These are phyloP conservation scores for Yarrowia sp. DNA, from an alignment of 805 yeast species.

Conservation along the genomic window DNA sequence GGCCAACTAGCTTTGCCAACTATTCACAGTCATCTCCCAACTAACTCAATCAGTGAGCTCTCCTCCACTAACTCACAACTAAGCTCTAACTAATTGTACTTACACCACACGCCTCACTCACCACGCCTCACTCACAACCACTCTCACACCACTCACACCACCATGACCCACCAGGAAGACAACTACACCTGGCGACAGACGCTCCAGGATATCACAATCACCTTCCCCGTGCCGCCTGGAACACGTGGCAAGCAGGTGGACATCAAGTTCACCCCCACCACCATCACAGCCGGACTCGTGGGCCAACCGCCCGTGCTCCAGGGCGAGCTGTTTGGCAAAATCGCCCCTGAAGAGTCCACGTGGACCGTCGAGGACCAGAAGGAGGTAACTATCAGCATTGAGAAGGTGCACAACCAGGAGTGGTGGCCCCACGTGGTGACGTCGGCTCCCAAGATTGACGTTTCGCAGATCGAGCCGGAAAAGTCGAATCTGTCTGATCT, in stretches of 20 bases:
- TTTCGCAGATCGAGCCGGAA: constrained; percentile 54
- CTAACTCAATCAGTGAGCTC: too few species aligned
- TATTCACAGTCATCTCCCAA: too few species aligned
- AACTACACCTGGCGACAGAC: constrained; percentile 53
- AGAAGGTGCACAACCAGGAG: constrained; percentile 51
- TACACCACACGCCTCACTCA: too few species aligned
- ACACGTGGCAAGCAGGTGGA: constrained; percentile 51
- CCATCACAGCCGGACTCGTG: constrained; percentile 46
- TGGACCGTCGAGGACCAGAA: constrained; percentile 54
- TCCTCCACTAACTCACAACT: background rate
- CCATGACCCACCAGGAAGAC: constrained; percentile 20
- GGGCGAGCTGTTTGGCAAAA: constrained; percentile 51
- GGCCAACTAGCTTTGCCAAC: background rate
- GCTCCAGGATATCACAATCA: constrained; percentile 53
- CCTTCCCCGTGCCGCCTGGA: constrained; percentile 47
- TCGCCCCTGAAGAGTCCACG: constrained; percentile 51
- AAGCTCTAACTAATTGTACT: background rate
- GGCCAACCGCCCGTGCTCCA: constrained; percentile 44
- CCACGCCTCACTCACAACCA: too few species aligned
- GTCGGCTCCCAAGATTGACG: constrained; percentile 54
- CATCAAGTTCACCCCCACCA: constrained; percentile 46
- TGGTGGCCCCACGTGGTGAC: constrained; percentile 59
- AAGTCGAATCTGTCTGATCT: constrained; percentile 52
- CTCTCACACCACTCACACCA: too few species aligned
- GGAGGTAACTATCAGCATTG: constrained; percentile 51